phyloP scores from a whole-genome alignment of 2,329 filamentous ascomycete species.

The Camillea tinctor region DNA sequence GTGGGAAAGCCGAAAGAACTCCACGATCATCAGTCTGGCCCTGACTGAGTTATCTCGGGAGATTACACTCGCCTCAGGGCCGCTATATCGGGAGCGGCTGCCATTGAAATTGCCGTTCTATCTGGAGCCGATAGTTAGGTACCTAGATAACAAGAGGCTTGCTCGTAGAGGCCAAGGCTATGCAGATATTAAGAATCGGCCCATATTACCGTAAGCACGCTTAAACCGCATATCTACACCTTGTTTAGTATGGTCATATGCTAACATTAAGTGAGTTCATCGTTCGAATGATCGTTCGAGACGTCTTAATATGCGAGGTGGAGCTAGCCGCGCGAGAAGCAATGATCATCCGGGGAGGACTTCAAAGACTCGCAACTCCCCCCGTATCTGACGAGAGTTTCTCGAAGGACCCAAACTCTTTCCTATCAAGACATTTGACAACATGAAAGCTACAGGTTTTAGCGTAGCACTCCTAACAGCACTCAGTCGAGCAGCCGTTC shows the following conservation, averaged over 20 bases:
- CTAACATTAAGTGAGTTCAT: conserved; percentile 16
- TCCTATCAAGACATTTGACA: conserved; percentile 7
- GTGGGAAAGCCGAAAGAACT: conserved; percentile 16
- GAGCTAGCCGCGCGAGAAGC: conserved; percentile 10
- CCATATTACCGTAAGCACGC: conserved; percentile 24
- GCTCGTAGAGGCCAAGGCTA: conserved; percentile 20
- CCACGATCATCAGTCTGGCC: conserved; percentile 2
- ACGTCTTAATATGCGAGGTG: conserved; percentile 6
- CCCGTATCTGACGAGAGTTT: conserved; percentile 1
- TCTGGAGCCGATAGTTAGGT: conserved; percentile 10
- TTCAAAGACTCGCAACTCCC: conserved; percentile 2
- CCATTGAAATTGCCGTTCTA: conserved; percentile 12
- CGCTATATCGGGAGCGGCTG: conserved; percentile 8
- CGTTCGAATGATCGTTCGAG: conserved; percentile 26
- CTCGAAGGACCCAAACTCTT: conserved; percentile 8
- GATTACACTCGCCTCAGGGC: conserved; percentile 17
- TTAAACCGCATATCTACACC: conserved; percentile 20
- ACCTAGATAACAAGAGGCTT: conserved; percentile 21
- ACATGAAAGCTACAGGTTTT: conserved; percentile 22
- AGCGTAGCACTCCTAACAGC: conserved; percentile 25
- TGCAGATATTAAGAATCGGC: conserved; percentile 29
- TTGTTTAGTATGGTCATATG: conserved; percentile 19
- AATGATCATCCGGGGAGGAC: conserved; percentile 13
- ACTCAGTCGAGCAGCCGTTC: conserved; percentile 19
- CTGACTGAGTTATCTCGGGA: conserved; percentile 9